Base-by-base conservation (phyloP, 129 eudicot species). In the Artemisia annua region DNA sequence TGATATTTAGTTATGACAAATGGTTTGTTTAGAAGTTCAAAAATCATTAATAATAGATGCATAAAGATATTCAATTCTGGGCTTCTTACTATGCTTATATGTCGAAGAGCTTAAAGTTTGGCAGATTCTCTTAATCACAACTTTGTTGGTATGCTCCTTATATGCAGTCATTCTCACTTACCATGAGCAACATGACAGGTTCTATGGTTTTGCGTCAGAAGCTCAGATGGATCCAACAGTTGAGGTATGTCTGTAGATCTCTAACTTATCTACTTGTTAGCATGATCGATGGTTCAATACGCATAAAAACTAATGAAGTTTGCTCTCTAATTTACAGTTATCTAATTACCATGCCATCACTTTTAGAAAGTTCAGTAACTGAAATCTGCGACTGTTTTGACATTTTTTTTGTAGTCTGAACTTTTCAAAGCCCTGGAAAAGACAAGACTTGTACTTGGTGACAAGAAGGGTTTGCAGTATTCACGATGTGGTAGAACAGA, bases 401-500 rank as follows among this genome's bases (percentile, higher is more conserved):
- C 55, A 43, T 50, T 52, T 30, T 39, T 74, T 13, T 66, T 83
- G 91, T 87, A 94, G 98, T 87, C 97, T 28, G 98, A 94, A 80
- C 64, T 94, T 18, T 94, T 94, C 76, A 86, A 78, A 76, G 97
- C 98, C 63, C 86, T 94, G 46, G 74, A 84, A 75, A 85, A 81
- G 86, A 88, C 92, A 28, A 86, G 86, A 82, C 91, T 94, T 56
- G 79, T 90, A 73, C 70, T 71, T 69, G 87, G 97, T 70, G 93
- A 88, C 53, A 90, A 75, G 79, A 94, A 90, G 78, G 83, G 83
- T 51, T 79, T 83, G 79, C 89, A 72, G 19, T 94, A 94, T 85
- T 87, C 96, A 12, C 84, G 98, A 84, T 94, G 98, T 71, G 98
- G 98, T 74, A 90, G 98, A 87, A 94, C 98, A 67, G 98, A 94